Conservation (phyloP, 495 filamentous ascomycete genomes). For the Penicillium nucicola region DNA sequence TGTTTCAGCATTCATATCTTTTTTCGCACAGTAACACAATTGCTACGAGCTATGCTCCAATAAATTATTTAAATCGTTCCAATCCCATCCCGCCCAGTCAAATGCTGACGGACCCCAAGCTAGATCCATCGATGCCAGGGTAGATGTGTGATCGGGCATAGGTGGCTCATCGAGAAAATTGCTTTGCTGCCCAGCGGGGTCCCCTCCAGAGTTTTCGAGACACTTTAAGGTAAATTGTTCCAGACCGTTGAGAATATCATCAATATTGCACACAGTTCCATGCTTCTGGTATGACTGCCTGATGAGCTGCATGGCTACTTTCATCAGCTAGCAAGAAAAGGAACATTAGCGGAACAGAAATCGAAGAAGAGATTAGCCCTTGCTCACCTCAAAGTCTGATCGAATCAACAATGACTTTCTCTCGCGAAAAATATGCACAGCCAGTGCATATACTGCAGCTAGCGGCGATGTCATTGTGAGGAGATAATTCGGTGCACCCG, state of each 20-base stretch:
- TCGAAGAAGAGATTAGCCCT: background rate
- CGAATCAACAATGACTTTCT: constrained; percentile 8
- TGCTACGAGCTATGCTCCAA: constrained; percentile 9
- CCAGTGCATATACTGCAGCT: constrained; percentile 5
- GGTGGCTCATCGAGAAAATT: background rate
- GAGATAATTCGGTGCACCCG: background rate
- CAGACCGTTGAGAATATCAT: constrained; percentile 6
- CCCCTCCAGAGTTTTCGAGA: background rate
- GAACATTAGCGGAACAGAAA: background rate
- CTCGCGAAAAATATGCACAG: constrained; percentile 7
- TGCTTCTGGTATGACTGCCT: constrained; percentile 6
- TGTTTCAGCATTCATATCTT: background rate
- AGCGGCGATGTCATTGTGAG: constrained; percentile 6
- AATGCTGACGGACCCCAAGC: constrained; percentile 5
- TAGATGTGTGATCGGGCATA: background rate
- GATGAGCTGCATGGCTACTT: constrained; percentile 7
- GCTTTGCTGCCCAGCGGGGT: background rate
- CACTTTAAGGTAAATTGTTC: background rate
- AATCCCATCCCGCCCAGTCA: constrained; percentile 15
- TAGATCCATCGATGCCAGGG: background rate
- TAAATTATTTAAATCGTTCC: constrained; percentile 15
- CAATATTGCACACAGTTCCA: constrained; percentile 2
- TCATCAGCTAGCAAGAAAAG: constrained; percentile 8
- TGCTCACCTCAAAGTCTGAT: constrained; percentile 11
- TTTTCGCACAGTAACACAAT: background rate